Percentiles rank a stretch among this genome's conserved stretches.
Conservation (phyloP, 495 filamentous ascomycete species). For the Amphirosellinia nigrospora region DNA sequence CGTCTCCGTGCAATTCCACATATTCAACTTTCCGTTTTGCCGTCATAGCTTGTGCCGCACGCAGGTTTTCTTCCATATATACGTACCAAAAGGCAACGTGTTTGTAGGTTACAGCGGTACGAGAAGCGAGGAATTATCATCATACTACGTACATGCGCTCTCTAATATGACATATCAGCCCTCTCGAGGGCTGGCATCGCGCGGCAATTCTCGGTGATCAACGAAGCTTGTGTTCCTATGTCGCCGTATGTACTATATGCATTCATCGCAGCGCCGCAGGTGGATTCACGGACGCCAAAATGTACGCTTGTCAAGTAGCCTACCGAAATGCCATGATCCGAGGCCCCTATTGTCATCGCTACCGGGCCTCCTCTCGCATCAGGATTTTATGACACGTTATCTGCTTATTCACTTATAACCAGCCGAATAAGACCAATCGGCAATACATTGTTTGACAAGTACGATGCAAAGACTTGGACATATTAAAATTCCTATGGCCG, state of each 20-base stretch:
- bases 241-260: constrained; percentile 19
- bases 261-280: constrained; percentile 1
- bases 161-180: constrained; percentile 21
- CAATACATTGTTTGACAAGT: constrained; percentile 1
- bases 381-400: constrained; percentile 7
- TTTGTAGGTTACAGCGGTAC: not conserved
- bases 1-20: constrained; percentile 19
- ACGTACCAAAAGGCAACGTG: not conserved
- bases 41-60: constrained; percentile 19
- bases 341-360: constrained; percentile 10
- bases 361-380: constrained; percentile 9
- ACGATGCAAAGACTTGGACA: not conserved
- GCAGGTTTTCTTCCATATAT: not conserved
- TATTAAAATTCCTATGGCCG: not conserved
- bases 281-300: constrained; percentile 16
- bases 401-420: constrained; percentile 9
- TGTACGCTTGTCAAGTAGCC: constrained; percentile 14
- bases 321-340: constrained; percentile 24
- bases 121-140: constrained; percentile 3
- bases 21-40: constrained; percentile 22
- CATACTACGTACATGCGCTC: constrained; percentile 1
- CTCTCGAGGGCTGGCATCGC: constrained; percentile 19
- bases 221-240: constrained; percentile 17
- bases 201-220: constrained; percentile 19
- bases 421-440: constrained; percentile 1